Evolutionary conservation across 192 early-diverging fungal genomes (phyloP).

Genomic region (Umbelopsis sp.): DNA sequence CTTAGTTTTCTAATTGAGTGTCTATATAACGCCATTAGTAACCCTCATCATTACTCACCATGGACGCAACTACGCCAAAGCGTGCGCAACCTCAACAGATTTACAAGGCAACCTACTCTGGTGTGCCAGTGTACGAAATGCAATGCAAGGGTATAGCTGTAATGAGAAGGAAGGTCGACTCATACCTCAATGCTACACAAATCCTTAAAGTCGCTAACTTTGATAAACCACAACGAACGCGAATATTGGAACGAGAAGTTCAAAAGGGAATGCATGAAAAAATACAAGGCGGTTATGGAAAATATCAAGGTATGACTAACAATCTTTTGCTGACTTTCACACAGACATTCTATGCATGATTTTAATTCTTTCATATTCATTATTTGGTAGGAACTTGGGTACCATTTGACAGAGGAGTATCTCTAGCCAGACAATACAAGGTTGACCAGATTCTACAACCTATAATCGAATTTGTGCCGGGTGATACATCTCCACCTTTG

Average conservation of each 20-base stretch:
- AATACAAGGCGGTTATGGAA: slow-evolving; percentile 98
- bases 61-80: no score
- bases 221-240: slow-evolving; percentile 89
- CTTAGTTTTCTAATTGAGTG: background rate
- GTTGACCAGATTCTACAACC: slow-evolving; percentile 75
- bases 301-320: slow-evolving; percentile 82
- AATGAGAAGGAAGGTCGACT: slow-evolving; percentile 82
- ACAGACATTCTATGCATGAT: slow-evolving; percentile 5
- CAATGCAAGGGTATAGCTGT: slow-evolving; percentile 75
- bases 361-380: background rate
- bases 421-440: slow-evolving; percentile 78
- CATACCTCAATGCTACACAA: slow-evolving; percentile 96
- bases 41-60: no score
- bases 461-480: slow-evolving; percentile 77
- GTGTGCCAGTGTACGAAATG: slow-evolving; percentile 95
- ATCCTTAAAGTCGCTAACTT: slow-evolving; percentile 96
- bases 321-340: background rate
- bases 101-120: slow-evolving; percentile 91
- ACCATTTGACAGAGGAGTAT: slow-evolving; percentile 81
- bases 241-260: slow-evolving; percentile 93
- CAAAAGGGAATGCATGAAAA: slow-evolving; percentile 90
- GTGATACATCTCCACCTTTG: slow-evolving; percentile 54
- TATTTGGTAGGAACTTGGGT: slow-evolving; percentile 65
- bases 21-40: no score
- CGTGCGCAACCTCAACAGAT: slow-evolving; percentile 45